These are phyloP conservation scores for Ganoderma lucidum DNA, from an alignment of 1,284 basidiomycete species.

Conservation along the genomic window DNA sequence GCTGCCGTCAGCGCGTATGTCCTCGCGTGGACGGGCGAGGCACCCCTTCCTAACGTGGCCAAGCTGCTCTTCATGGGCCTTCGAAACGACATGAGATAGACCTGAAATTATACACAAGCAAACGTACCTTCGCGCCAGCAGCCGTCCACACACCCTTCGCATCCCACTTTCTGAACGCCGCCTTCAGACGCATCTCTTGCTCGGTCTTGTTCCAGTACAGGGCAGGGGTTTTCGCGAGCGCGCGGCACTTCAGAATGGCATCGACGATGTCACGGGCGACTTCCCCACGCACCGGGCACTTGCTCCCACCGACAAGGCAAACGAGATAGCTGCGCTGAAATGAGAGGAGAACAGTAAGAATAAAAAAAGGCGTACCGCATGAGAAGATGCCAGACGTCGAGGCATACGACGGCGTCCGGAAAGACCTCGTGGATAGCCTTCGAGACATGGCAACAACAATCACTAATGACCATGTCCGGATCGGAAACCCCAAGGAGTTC, in stretches of 20 bases:
- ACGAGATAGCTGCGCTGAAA: not conserved
- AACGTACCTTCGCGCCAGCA: slow-evolving; percentile 24
- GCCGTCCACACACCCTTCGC: slow-evolving; percentile 29
- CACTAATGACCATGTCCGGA: slow-evolving; percentile 33
- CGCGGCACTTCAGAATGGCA: not conserved
- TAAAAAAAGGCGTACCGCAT: slow-evolving; percentile 20
- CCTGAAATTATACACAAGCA: not conserved
- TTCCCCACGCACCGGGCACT: not conserved
- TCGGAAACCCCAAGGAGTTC: slow-evolving; percentile 21
- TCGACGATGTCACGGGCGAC: slow-evolving; percentile 1
- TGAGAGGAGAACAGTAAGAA: too few species aligned
- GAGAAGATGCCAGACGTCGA: slow-evolving; percentile 32
- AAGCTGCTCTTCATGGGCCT: slow-evolving; percentile 31
- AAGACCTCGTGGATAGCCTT: slow-evolving; percentile 22
- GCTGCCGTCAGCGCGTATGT: too few species aligned
- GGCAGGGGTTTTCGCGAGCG: not conserved
- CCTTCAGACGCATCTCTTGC: slow-evolving; percentile 24
- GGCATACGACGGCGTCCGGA: slow-evolving; percentile 15
- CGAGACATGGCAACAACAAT: slow-evolving; percentile 39
- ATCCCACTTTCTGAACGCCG: not conserved
- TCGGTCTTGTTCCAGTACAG: slow-evolving; percentile 26
- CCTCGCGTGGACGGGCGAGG: slow-evolving; percentile 31
- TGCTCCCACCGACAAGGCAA: not conserved
- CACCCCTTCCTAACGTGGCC: slow-evolving; percentile 39
- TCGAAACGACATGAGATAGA: too few species aligned